A percentile compares a stretch with the other conserved stretches of the same genome.
These are phyloP conservation scores for Meripilus lineatus DNA, from an alignment of 1,284 basidiomycete species.

Conservation along the genomic window DNA sequence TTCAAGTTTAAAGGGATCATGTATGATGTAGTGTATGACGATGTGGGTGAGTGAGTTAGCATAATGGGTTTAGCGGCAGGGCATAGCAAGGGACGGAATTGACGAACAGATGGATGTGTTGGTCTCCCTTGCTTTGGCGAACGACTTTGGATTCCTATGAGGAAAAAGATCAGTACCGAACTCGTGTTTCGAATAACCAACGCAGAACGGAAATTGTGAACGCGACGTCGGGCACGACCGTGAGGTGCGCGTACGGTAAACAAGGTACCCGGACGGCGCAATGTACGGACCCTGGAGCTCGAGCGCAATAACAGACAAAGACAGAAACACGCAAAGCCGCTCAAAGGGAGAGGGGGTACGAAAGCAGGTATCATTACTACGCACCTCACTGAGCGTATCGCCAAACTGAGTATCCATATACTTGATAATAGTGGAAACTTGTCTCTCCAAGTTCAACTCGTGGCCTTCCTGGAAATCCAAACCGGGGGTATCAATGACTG, in stretches of 20 bases:
- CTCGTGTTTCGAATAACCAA: too few species aligned
- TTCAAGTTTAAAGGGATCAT: slow-evolving; percentile 17
- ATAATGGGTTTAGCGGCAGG: slow-evolving; percentile 1
- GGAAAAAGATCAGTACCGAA: neutral
- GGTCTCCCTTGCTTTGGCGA: slow-evolving; percentile 77
- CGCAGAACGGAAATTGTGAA: too few species aligned
- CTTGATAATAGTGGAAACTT: slow-evolving; percentile 64
- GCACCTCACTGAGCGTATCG: slow-evolving; percentile 78
- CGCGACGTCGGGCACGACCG: too few species aligned
- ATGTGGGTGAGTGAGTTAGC: too few species aligned
- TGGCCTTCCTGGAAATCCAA: slow-evolving; percentile 66
- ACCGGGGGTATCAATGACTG: slow-evolving; percentile 79
- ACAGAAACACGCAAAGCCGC: slow-evolving; percentile 1
- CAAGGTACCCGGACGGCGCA: too few species aligned
- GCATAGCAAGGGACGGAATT: slow-evolving; percentile 1
- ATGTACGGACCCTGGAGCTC: too few species aligned
- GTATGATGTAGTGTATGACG: too few species aligned
- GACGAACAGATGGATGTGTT: slow-evolving; percentile 77
- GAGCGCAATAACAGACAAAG: neutral
- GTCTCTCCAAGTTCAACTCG: slow-evolving; percentile 71
- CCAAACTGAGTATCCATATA: slow-evolving; percentile 75
- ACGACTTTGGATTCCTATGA: slow-evolving; percentile 78
- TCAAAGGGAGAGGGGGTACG: neutral
- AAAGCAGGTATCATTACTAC: slow-evolving; percentile 22
- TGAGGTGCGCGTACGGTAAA: too few species aligned